Evolutionary conservation across 495 filamentous ascomycete genomes (phyloP), one percentile per base, ranked within the genome.

Genomic region (Tuber brumale): DNA sequence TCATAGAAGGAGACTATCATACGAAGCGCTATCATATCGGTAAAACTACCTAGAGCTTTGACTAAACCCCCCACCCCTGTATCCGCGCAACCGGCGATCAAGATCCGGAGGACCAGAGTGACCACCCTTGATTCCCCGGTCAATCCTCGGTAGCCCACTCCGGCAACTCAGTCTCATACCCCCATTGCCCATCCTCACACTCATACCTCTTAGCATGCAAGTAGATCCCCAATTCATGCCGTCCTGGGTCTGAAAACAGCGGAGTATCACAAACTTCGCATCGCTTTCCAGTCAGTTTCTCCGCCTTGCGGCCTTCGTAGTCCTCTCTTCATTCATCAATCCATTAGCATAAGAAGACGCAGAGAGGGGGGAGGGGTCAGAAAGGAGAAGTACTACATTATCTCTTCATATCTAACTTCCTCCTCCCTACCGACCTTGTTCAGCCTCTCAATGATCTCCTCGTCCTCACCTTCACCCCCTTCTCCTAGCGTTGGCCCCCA

Each of bases 381-480:
- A 31, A 31, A 18, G 42, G 27, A 42, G 45, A 39, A 45, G 42
- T 39, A 19, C 70, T 93, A 90, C 51, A 97, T 90, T 87, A 97
- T 93, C 78, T 95, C 94, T 80, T 97, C 91, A 83, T 97, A 92
- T 86, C 97, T 92, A 0, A 95, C 92, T 1, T 93, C 87, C 73
- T 98, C 94, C 31, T 93, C 90, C 83, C 97, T 98, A 69, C 95
- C 95, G 93, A 99, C 97, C n/a, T 89, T 87, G 2, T 88, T 88
- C 12, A 99, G 87, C 5, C 93, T 89, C 27, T 92, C 89, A 79
- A 98, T 94, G 76, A 99, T 91, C 81, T 95, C 93, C 43, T 93
- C 92, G 83, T 99, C 95, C 10, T 86, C 88, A 45, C 90, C 88
- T 44, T 88, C 85, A 76, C 94, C 92, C 72, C 91, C 88, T 71